Conservation (phyloP, 2,329 filamentous ascomycete genomes). For the Monosporascus sp. region DNA sequence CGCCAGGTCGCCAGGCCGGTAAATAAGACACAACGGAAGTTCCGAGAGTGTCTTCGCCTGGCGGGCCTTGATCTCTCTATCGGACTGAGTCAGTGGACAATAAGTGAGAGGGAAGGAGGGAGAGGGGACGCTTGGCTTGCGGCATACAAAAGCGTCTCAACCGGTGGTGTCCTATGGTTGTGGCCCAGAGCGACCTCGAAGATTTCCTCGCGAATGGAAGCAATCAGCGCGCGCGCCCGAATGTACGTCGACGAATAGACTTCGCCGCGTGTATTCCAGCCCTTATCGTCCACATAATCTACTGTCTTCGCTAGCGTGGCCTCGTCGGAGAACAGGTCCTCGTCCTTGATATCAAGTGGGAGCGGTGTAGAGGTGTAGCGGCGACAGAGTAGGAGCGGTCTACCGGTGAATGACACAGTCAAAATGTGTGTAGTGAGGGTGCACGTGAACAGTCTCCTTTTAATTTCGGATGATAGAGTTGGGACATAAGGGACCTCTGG, state of each 20-base stretch:
- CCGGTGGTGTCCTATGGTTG: conserved; percentile 30
- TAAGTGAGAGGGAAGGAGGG: neutral
- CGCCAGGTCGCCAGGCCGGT: conserved; percentile 32
- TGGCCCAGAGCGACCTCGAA: conserved; percentile 49
- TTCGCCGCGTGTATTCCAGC: conserved; percentile 30
- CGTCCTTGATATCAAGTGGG: conserved; percentile 33
- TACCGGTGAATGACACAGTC: conserved; percentile 34
- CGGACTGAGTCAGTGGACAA: neutral
- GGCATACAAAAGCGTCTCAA: conserved; percentile 27
- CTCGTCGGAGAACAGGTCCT: conserved; percentile 27
- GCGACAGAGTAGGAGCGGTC: conserved; percentile 32
- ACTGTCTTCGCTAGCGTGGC: conserved; percentile 19
- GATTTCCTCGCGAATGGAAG: conserved; percentile 51
- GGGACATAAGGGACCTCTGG: conserved; percentile 22
- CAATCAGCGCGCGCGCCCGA: conserved; percentile 31
- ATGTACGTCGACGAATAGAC: conserved; percentile 27
- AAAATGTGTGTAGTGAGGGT: conserved; percentile 31
- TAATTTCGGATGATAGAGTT: conserved; percentile 19
- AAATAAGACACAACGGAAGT: conserved; percentile 34
- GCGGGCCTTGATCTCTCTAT: conserved; percentile 31
- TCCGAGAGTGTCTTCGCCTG: conserved; percentile 26
- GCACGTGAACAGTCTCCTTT: conserved; percentile 25
- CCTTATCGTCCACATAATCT: conserved; percentile 26
- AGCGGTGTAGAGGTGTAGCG: conserved; percentile 32
- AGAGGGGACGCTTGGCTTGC: neutral